Conservation (phyloP, 2,329 filamentous ascomycete genomes). For the Basipetospora chlamydospora region DNA sequence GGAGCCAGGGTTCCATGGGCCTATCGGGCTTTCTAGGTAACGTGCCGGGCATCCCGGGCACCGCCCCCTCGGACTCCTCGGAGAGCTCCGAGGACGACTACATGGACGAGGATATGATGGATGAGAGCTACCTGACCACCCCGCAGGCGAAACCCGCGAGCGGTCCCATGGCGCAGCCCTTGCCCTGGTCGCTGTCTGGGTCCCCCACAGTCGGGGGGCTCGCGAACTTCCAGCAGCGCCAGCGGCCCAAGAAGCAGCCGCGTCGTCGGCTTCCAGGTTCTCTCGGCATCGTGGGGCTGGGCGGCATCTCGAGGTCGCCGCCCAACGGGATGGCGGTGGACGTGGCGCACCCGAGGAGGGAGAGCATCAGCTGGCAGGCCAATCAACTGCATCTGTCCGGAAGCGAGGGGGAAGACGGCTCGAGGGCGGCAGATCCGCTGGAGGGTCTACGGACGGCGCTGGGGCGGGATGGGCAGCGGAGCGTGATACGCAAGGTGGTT, state of each 20-base stretch:
- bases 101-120: constrained; percentile 58
- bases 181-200: constrained; percentile 48
- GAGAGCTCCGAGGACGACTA: too few species aligned
- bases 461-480: constrained; percentile 45
- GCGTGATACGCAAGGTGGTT: constrained; percentile 69
- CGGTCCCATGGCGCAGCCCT: constrained; percentile 19
- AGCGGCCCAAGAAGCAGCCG: constrained; percentile 57
- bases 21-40: constrained; percentile 70
- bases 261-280: constrained; percentile 37
- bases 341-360: constrained; percentile 47
- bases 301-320: constrained; percentile 54
- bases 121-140: constrained; percentile 70
- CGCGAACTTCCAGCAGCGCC: constrained; percentile 67
- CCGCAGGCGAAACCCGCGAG: constrained; percentile 37
- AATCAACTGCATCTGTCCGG: constrained; percentile 74
- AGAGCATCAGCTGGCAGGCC: constrained; percentile 82
- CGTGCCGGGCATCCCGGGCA: constrained; percentile 49
- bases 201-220: constrained; percentile 33
- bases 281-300: constrained; percentile 35
- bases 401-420: constrained; percentile 46
- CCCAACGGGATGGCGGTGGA: constrained; percentile 30
- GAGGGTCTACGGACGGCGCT: constrained; percentile 26
- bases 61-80: constrained; percentile 62
- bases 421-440: constrained; percentile 41
- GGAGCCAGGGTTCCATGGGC: constrained; percentile 52